Evolutionary conservation across 768 basidiomycete species (phyloP).

Genomic region (Trametes gibbosa): DNA sequence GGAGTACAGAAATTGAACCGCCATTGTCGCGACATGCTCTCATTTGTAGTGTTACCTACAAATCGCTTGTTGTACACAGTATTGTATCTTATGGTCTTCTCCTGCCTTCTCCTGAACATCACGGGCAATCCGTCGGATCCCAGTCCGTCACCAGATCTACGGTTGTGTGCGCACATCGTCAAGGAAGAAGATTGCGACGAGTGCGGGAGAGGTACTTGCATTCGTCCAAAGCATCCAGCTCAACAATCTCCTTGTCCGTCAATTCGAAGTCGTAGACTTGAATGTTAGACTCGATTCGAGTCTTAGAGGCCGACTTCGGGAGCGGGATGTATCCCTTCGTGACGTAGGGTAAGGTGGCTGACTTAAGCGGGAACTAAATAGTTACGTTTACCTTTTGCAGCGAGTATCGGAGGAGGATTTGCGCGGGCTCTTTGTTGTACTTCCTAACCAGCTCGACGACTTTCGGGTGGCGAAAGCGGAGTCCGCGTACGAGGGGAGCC

Average conservation of each 20-base stretch:
- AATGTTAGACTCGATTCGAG: constrained; percentile 56
- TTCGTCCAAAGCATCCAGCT: constrained; percentile 54
- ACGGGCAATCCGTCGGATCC: constrained; percentile 28
- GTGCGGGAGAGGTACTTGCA: constrained; percentile 32
- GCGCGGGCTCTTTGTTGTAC: constrained; percentile 55
- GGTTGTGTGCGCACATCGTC: neutral
- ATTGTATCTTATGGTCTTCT: neutral
- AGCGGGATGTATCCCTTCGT: constrained; percentile 56
- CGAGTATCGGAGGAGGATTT: constrained; percentile 68
- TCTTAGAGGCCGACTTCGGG: constrained; percentile 57
- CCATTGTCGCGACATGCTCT: neutral
- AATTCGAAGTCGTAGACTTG: constrained; percentile 66
- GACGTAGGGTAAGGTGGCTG: neutral
- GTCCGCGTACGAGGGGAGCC: constrained; percentile 67
- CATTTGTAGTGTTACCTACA: neutral
- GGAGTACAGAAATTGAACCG: neutral
- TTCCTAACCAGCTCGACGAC: constrained; percentile 48
- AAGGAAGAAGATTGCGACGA: neutral
- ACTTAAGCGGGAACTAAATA: neutral
- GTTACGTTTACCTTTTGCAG: constrained; percentile 63
- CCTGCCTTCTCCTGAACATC: neutral
- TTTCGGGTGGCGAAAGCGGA: constrained; percentile 58
- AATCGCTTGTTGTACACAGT: neutral
- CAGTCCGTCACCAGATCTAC: constrained; percentile 29
- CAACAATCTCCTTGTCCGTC: constrained; percentile 43